phyloP scores from a whole-genome alignment of 768 basidiomycete genomes.

The Pleurotus tuber-regium region DNA sequence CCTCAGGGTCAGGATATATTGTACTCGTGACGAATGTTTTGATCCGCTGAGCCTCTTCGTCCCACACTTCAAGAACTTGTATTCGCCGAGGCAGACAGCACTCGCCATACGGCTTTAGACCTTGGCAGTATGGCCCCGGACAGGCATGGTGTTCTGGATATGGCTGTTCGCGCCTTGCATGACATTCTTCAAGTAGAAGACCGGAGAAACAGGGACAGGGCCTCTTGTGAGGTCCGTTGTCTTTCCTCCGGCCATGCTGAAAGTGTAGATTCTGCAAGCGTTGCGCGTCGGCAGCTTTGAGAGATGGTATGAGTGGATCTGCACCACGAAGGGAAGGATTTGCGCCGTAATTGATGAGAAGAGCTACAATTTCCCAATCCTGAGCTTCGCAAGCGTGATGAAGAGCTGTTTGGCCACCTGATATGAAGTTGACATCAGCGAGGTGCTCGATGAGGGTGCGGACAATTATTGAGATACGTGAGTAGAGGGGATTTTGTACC shows the following conservation, averaged over 20 bases:
- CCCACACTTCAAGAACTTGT: constrained; percentile 16
- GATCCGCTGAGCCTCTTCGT: constrained; percentile 13
- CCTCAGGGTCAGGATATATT: constrained; percentile 7
- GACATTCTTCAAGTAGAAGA: constrained; percentile 17
- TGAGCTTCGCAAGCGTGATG: constrained; percentile 15
- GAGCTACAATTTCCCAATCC: constrained; percentile 18
- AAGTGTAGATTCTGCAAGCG: constrained; percentile 1
- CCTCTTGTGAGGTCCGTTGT: constrained; percentile 15
- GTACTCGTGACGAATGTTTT: neutral
- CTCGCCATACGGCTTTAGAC: constrained; percentile 16
- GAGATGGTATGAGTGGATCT: constrained; percentile 3
- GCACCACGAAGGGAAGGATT: constrained; percentile 8
- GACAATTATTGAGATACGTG: constrained; percentile 11
- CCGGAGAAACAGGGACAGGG: constrained; percentile 26
- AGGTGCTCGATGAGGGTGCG: constrained; percentile 18
- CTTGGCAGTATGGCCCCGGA: constrained; percentile 11
- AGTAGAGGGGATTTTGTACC: neutral
- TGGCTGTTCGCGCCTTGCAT: constrained; percentile 10
- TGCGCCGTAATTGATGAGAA: constrained; percentile 20
- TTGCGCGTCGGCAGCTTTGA: constrained; percentile 6
- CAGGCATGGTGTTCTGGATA: constrained; percentile 22
- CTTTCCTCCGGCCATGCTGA: constrained; percentile 2
- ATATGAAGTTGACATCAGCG: constrained; percentile 16
- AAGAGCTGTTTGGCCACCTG: constrained; percentile 11
- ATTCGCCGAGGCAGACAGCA: constrained; percentile 19